Conservation (phyloP, 805 yeast species). For the Candida pseudofarinosa region DNA sequence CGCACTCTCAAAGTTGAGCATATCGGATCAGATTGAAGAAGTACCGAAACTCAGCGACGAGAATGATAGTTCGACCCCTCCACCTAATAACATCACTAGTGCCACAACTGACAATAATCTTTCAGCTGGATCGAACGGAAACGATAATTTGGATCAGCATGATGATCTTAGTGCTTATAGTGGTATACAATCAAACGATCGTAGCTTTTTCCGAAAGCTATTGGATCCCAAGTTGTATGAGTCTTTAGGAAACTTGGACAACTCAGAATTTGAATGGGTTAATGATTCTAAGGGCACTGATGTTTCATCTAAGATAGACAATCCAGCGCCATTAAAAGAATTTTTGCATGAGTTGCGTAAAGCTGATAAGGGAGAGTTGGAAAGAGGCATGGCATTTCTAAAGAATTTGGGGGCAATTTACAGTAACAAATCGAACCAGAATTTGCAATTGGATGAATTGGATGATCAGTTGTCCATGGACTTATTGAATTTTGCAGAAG, state of each 20-base stretch:
- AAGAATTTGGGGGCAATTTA: slow-evolving; percentile 21
- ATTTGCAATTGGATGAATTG: slow-evolving; percentile 7
- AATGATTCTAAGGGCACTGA: slow-evolving; percentile 12
- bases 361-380: slow-evolving; percentile 23
- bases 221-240: slow-evolving; percentile 25
- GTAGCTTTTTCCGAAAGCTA: slow-evolving; percentile 17
- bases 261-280: slow-evolving; percentile 12
- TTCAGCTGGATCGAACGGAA: neutral
- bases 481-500: slow-evolving; percentile 59
- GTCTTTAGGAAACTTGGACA: slow-evolving; percentile 23
- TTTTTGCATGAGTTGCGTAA: slow-evolving; percentile 22
- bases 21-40: neutral
- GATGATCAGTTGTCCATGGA: slow-evolving; percentile 21
- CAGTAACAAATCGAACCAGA: slow-evolving; percentile 6
- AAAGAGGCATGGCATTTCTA: slow-evolving; percentile 20
- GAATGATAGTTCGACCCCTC: neutral
- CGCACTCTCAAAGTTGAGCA: neutral
- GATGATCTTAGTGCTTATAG: neutral
- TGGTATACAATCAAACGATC: slow-evolving; percentile 8
- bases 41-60: neutral
- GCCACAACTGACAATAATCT: neutral
- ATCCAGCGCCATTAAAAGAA: slow-evolving; percentile 22
- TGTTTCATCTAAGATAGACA: slow-evolving; percentile 20
- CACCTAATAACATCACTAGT: neutral
- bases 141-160: neutral